Conservation (phyloP, 495 filamentous ascomycete genomes). For the Trichoderma reesei region DNA sequence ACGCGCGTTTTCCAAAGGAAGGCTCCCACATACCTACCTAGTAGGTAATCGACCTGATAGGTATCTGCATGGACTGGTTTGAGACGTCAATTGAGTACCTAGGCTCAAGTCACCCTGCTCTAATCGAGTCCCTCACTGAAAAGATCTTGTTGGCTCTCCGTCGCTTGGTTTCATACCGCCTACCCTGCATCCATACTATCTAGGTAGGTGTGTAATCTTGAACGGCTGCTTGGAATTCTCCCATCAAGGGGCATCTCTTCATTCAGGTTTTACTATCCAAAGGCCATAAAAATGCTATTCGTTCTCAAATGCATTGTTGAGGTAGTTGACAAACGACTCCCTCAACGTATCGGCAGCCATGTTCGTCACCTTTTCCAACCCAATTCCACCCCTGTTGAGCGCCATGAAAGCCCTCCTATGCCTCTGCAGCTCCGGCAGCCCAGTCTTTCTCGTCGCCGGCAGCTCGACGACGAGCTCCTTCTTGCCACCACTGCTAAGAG, state of each 20-base stretch:
- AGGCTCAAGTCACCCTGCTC: too few species aligned
- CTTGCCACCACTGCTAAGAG: conserved; percentile 22
- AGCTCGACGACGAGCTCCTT: conserved; percentile 41
- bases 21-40: too few species aligned
- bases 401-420: conserved; percentile 77
- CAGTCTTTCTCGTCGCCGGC: conserved; percentile 46
- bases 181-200: neutral
- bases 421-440: conserved; percentile 71
- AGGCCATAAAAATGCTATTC: conserved; percentile 23
- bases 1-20: too few species aligned
- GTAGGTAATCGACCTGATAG: too few species aligned
- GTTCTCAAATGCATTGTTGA: conserved; percentile 56
- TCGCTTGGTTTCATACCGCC: neutral
- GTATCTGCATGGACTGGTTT: too few species aligned
- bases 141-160: too few species aligned
- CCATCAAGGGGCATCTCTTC: too few species aligned
- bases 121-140: too few species aligned
- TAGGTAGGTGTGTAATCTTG: neutral
- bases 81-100: too few species aligned
- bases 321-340: conserved; percentile 61
- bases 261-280: neutral
- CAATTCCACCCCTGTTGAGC: conserved; percentile 54
- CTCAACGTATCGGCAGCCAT: conserved; percentile 45
- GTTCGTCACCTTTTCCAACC: conserved; percentile 36
- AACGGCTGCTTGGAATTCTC: neutral